phyloP scores from a whole-genome alignment of 345 rosid genomes.

The Heritiera littoralis region DNA sequence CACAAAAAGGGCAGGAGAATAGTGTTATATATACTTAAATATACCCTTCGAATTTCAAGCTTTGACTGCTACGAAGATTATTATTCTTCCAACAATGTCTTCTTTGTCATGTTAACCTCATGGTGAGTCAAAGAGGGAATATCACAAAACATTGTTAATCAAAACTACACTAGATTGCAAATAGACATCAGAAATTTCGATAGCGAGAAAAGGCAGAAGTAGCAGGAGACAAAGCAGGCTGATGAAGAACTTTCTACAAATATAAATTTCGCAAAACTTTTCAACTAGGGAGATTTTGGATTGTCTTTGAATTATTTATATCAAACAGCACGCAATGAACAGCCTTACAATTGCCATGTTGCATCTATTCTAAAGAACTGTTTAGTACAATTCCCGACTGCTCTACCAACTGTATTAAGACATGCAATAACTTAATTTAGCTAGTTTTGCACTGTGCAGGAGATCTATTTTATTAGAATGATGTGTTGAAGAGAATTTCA shows the following conservation, averaged over 20 bases:
- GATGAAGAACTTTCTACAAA: neutral
- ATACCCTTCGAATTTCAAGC: neutral
- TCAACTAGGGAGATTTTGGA: neutral
- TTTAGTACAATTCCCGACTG: neutral
- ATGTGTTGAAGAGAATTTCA: neutral
- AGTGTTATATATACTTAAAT: too few species aligned
- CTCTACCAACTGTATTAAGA: neutral
- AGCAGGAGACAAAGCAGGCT: neutral
- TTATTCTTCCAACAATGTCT: neutral
- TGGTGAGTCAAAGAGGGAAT: neutral
- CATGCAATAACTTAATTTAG: neutral
- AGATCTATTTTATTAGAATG: neutral
- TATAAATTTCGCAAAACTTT: neutral
- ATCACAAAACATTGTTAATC: neutral
- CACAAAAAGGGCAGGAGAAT: too few species aligned
- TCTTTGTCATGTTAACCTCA: neutral
- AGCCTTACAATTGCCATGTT: neutral
- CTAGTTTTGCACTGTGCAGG: constrained; percentile 3
- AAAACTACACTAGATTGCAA: neutral
- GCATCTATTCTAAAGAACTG: neutral
- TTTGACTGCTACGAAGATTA: neutral
- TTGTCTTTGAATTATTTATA: neutral
- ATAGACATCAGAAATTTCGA: too few species aligned
- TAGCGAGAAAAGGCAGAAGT: too few species aligned
- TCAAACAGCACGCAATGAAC: neutral